phyloP scores from a whole-genome alignment of 1,284 basidiomycete species.

The Cutaneotrichosporon cavernicola region DNA sequence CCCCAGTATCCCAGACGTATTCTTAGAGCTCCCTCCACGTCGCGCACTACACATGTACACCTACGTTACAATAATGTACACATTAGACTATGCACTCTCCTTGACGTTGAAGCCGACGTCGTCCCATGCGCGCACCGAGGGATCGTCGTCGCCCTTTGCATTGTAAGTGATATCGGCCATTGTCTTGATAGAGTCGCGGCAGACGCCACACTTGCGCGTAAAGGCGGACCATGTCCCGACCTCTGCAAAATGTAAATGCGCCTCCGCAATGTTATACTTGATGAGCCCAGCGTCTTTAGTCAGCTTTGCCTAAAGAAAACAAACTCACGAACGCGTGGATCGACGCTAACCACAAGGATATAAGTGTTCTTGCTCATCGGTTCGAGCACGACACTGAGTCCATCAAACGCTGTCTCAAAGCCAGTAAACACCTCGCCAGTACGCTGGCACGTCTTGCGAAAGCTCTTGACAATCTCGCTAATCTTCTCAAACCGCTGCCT shows the following conservation, averaged over 20 bases:
- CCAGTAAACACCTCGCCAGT: slow-evolving; percentile 70
- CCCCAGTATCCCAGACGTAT: background rate
- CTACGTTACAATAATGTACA: slow-evolving; percentile 15
- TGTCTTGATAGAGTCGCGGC: slow-evolving; percentile 24
- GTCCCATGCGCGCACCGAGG: slow-evolving; percentile 42
- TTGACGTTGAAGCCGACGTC: slow-evolving; percentile 30
- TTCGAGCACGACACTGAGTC: slow-evolving; percentile 80
- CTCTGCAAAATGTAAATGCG: slow-evolving; percentile 55
- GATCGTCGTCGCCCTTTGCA: slow-evolving; percentile 38
- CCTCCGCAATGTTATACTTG: slow-evolving; percentile 55
- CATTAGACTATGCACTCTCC: slow-evolving; percentile 5
- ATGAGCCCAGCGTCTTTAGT: slow-evolving; percentile 54
- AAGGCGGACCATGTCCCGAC: slow-evolving; percentile 40
- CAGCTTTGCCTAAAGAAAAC: background rate
- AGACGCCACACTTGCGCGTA: slow-evolving; percentile 48
- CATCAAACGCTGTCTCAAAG: slow-evolving; percentile 77
- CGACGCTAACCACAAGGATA: slow-evolving; percentile 76
- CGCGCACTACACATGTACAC: slow-evolving; percentile 3
- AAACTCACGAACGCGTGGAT: slow-evolving; percentile 75
- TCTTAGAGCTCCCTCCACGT: background rate
- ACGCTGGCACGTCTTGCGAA: slow-evolving; percentile 80
- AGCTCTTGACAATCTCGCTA: slow-evolving; percentile 90
- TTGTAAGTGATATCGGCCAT: slow-evolving; percentile 40
- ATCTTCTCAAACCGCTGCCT: slow-evolving; percentile 91
- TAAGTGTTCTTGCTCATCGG: slow-evolving; percentile 93